Evolutionary conservation across 2,329 filamentous ascomycete genomes (phyloP).

Genomic region (Colletotrichum sp.): DNA sequence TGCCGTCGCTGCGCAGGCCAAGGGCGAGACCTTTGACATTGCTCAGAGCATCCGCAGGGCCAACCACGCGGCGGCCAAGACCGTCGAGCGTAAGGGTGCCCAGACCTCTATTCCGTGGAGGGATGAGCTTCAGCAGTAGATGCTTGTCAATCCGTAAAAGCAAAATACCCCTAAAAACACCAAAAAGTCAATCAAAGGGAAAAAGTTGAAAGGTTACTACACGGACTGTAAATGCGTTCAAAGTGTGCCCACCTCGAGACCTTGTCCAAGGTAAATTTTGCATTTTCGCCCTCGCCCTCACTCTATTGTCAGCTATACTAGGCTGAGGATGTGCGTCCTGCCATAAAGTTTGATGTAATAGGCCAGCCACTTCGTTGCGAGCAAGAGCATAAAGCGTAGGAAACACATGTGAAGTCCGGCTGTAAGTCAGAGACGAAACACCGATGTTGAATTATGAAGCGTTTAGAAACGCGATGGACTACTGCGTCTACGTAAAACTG

Average conservation of each 20-base stretch:
- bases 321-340: background rate
- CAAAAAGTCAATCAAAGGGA: background rate
- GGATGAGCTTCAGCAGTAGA: slow-evolving; percentile 36
- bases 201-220: background rate
- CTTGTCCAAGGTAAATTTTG: background rate
- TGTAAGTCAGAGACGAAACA: background rate
- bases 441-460: background rate
- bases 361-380: background rate
- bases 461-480: background rate
- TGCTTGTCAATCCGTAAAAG: background rate
- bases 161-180: background rate
- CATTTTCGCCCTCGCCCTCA: background rate
- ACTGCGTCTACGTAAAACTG: background rate
- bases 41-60: slow-evolving; percentile 64
- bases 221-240: background rate
- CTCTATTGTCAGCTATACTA: background rate
- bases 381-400: background rate
- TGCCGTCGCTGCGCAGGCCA: slow-evolving; percentile 55
- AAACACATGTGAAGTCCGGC: background rate
- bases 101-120: slow-evolving; percentile 50
- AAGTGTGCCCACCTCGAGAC: background rate
- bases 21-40: slow-evolving; percentile 50
- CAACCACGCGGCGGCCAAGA: slow-evolving; percentile 45
- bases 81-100: slow-evolving; percentile 46
- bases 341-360: background rate